These are phyloP conservation scores for Penicillium atrosanguineum DNA, from an alignment of 495 filamentous ascomycete genomes.

Conservation along the genomic window DNA sequence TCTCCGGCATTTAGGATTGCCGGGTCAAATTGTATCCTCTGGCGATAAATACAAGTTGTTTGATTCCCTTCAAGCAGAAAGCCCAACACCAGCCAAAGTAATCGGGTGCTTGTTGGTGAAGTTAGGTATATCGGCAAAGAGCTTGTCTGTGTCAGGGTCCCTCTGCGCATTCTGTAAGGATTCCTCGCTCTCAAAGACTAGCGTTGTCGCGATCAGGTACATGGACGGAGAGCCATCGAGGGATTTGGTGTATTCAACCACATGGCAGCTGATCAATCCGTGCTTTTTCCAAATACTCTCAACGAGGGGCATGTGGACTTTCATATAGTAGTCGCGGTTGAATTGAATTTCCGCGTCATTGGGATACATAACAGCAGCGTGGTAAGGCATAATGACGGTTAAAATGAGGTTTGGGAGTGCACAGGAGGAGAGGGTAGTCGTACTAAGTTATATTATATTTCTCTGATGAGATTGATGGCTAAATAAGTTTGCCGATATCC, in stretches of 20 bases:
- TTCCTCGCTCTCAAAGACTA: slow-evolving; percentile 25
- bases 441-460: no score
- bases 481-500: no score
- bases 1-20: neutral
- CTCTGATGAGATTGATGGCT: no score
- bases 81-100: slow-evolving; percentile 15
- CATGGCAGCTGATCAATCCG: slow-evolving; percentile 18
- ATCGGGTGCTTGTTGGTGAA: slow-evolving; percentile 28
- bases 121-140: slow-evolving; percentile 28
- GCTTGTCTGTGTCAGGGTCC: slow-evolving; percentile 1
- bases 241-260: slow-evolving; percentile 17
- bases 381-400: slow-evolving; percentile 18
- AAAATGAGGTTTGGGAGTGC: neutral
- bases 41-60: neutral
- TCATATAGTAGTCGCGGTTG: slow-evolving; percentile 27
- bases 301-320: slow-evolving; percentile 28
- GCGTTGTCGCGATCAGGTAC: slow-evolving; percentile 18
- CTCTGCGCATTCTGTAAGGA: slow-evolving; percentile 9
- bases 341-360: slow-evolving; percentile 21
- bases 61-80: neutral
- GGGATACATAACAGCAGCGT: slow-evolving; percentile 22
- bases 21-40: neutral
- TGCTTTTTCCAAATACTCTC: slow-evolving; percentile 17
- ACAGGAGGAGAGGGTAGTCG: no score
- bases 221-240: slow-evolving; percentile 16